Base-by-base conservation (phyloP, 176 grass and related monocot genomes). In the Tuctoria greenei region DNA sequence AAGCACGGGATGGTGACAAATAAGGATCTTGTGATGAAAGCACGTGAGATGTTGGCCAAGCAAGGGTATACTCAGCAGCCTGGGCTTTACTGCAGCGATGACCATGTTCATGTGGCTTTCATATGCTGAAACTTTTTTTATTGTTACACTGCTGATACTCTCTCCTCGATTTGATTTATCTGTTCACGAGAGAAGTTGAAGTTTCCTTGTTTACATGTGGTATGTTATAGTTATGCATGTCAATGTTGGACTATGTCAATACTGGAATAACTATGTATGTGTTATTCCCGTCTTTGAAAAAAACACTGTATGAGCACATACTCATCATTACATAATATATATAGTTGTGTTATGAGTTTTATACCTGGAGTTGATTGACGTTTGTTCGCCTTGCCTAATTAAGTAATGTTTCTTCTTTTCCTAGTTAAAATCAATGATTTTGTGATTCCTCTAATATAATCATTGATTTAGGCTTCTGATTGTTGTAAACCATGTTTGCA, bases 41-140 rank as follows among this genome's bases (percentile, higher is more conserved):
- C 91, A 10, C 88, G 95, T 1, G 76, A 74, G 25, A 62, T 82
- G 82, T 67, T 97, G 88, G 46, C 75, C 16, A 97, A 90, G 58
- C 86, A 97, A 83, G 91, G 95, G 26, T 97, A 87, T 50, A 79
- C 63, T 37, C 95, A 97, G 84, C 88, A 88, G 25, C 95, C 95
- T 7, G 95, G 95, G 6, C 91, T 94, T 71, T 98, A 98, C 78
- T 98, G 91, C 82, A 86, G 63, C 1, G 95, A 98, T 35, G 89
- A 88, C 10, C 64, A 98, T 88, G 91, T 75, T 47, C 74, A 86
- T 82, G 95, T 81, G 10, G 72, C 91, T 44, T 97, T 97, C 72
- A 86, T 97, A 58, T 97, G 91, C 76, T 94, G 63, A 88, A 72
- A 56, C 62, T 23, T 18, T n/a, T 8, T 72, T 62, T 13, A 21